Percentiles rank a stretch among this genome's conserved stretches.
These are phyloP conservation scores for Phytophthora rubi DNA, from an alignment of 352 stramenopile genomes.

Conservation along the genomic window DNA sequence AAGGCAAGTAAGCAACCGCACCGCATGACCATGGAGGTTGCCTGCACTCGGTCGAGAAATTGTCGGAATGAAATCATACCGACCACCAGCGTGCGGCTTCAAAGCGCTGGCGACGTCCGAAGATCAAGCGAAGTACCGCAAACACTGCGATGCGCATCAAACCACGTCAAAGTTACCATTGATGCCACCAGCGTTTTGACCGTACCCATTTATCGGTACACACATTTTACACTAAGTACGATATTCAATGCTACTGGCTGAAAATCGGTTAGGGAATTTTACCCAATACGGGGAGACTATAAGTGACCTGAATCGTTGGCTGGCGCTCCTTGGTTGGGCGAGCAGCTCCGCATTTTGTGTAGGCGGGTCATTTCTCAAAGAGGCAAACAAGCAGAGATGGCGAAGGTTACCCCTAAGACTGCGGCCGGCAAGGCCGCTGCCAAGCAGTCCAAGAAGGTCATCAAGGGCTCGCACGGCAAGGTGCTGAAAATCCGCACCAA, in stretches of 20 bases:
- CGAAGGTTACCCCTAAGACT: conserved; percentile 81
- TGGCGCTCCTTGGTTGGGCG: conserved; percentile 13
- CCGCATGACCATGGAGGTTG: conserved; percentile 9
- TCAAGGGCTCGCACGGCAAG: conserved; percentile 97
- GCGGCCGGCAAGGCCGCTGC: conserved; percentile 92
- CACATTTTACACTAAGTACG: conserved; percentile 8
- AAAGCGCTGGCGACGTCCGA: conserved; percentile 17
- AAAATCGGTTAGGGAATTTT: background rate
- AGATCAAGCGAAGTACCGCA: conserved; percentile 5
- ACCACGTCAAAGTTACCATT: conserved; percentile 5
- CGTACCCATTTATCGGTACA: background rate
- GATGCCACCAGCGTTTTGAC: conserved; percentile 6
- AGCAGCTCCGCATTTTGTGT: background rate
- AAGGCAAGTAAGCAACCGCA: conserved; percentile 11
- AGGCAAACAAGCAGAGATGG: conserved; percentile 72
- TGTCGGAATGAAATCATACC: conserved; percentile 29
- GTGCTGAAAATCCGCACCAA: conserved; percentile 99
- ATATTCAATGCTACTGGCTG: background rate
- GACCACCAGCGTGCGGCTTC: conserved; percentile 7
- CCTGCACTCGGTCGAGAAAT: conserved; percentile 18
- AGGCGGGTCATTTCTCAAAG: conserved; percentile 49
- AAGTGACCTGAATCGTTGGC: conserved; percentile 38
- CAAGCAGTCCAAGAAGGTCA: conserved; percentile 94
- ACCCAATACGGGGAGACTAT: background rate
- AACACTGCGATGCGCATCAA: conserved; percentile 4